Evolutionary conservation across 2,329 filamentous ascomycete genomes (phyloP).

Genomic region (Chrysoporthe cubensis): DNA sequence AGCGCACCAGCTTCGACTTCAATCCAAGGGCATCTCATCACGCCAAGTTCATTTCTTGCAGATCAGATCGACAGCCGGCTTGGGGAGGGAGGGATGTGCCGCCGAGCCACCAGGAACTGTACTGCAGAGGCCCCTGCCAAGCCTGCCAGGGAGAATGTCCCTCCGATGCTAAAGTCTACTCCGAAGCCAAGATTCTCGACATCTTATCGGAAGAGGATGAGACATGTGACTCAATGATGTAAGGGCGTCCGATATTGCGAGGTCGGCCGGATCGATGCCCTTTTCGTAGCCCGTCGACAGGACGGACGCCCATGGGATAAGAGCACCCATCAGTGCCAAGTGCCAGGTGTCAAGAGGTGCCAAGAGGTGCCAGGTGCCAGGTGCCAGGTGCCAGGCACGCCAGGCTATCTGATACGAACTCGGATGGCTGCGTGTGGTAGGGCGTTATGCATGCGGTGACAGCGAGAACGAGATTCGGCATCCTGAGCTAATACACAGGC

Average conservation of each 20-base stretch:
- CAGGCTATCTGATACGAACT: neutral
- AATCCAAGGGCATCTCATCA: neutral
- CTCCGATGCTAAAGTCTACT: neutral
- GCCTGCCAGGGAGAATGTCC: neutral
- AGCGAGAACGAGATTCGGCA: neutral
- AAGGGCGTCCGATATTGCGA: neutral
- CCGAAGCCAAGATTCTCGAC: too few species aligned
- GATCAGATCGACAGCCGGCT: too few species aligned
- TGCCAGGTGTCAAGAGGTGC: too few species aligned
- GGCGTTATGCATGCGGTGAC: neutral
- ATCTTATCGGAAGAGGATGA: neutral
- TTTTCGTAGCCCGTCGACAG: neutral
- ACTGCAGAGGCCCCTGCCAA: neutral
- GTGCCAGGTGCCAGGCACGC: neutral
- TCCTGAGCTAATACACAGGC: neutral
- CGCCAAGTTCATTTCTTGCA: neutral
- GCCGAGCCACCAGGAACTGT: neutral
- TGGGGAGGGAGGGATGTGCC: neutral
- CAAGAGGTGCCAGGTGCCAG: too few species aligned
- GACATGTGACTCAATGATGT: slow-evolving; percentile 5
- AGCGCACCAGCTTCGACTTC: neutral
- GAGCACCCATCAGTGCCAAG: too few species aligned
- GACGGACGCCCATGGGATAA: neutral
- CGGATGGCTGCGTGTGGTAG: neutral
- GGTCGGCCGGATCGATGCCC: neutral